Evolutionary conservation across 2,329 filamentous ascomycete genomes (phyloP).

Genomic region (Helotiales sp.): DNA sequence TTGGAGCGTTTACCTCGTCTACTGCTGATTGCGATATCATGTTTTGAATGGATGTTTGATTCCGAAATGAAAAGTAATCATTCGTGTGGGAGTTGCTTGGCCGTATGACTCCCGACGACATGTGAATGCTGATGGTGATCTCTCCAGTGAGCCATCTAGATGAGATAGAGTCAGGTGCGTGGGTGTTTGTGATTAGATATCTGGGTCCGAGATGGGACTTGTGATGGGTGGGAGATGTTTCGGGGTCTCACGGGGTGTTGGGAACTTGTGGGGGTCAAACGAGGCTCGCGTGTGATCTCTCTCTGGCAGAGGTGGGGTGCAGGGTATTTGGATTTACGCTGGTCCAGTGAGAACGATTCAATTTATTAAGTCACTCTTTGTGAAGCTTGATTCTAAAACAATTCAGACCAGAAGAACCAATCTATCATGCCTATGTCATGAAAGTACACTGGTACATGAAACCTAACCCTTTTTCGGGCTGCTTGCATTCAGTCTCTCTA

Average conservation of each 20-base stretch:
- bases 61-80: not conserved
- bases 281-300: not conserved
- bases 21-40: not conserved
- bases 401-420: too few species aligned
- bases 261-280: conserved; percentile 6
- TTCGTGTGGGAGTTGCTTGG: not conserved
- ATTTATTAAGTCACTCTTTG: too few species aligned
- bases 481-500: too few species aligned
- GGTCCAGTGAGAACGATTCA: not conserved
- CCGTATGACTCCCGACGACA: not conserved
- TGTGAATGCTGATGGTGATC: conserved; percentile 8
- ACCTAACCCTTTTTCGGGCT: not conserved
- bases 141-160: not conserved
- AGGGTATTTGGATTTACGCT: not conserved
- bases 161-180: not conserved
- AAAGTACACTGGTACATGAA: not conserved
- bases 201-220: not conserved
- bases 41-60: not conserved
- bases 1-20: not conserved
- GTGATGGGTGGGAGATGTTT: not conserved
- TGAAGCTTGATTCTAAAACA: too few species aligned
- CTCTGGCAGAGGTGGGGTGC: too few species aligned
- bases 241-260: not conserved
- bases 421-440: too few species aligned
- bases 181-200: not conserved